Percentiles rank a stretch among this genome's conserved stretches.
Conservation (phyloP, 768 basidiomycete species). For the Kwoniella mangroviensis region DNA sequence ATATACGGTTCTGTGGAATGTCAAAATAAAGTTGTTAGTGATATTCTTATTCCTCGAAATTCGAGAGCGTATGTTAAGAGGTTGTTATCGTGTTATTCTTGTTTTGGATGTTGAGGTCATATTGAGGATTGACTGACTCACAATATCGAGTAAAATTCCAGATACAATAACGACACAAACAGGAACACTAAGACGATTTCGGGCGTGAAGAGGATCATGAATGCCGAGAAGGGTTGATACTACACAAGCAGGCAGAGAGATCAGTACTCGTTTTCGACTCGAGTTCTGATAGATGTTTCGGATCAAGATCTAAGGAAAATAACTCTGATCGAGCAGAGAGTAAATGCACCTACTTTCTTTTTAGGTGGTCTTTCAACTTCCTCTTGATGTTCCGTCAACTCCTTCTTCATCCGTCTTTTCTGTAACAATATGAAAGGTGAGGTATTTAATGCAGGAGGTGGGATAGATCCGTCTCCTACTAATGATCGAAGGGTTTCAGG, state of each 20-base stretch:
- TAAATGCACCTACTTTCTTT: constrained; percentile 41
- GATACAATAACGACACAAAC: constrained; percentile 49
- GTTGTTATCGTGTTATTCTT: no score
- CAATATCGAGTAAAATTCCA: constrained; percentile 53
- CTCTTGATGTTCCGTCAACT: constrained; percentile 31
- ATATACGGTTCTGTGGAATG: constrained; percentile 42
- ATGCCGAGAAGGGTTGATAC: constrained; percentile 53
- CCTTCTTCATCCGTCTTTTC: constrained; percentile 28
- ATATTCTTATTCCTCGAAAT: no score
- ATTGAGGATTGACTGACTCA: constrained; percentile 23
- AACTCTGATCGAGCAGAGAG: not conserved
- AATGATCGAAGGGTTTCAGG: constrained; percentile 61
- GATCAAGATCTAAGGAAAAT: no score
- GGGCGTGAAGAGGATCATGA: constrained; percentile 51
- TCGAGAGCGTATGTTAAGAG: no score
- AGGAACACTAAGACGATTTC: constrained; percentile 52
- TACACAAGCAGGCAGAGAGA: constrained; percentile 8
- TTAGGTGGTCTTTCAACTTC: constrained; percentile 38
- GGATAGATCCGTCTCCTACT: constrained; percentile 54
- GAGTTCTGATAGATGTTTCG: no score
- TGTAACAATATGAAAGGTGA: constrained; percentile 42
- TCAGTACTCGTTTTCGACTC: no score
- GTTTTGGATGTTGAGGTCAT: no score
- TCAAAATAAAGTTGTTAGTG: no score
- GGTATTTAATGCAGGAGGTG: constrained; percentile 48